Base-by-base conservation (phyloP, 129 eudicot genomes). In the Sambucus nigra region DNA sequence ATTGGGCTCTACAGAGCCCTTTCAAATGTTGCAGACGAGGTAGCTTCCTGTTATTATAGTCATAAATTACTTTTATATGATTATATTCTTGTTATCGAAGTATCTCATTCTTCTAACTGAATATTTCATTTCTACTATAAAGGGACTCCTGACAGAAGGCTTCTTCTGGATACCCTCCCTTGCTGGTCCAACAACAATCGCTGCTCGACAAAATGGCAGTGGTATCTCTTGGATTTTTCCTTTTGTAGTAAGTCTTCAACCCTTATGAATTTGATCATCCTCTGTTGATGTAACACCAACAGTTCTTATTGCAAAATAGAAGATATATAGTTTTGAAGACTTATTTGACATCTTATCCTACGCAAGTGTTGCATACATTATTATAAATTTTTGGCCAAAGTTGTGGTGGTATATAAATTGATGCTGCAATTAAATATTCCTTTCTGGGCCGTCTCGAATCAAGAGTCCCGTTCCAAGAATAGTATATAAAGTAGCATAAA, bases 161-260 rank as follows among this genome's bases (percentile, higher is more conserved):
- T 91, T 91, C 71, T 91, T 91, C 63, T 91, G 99, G 99, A 86
- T 91, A 76, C 95, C 99, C 56, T 85, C 99, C 15, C 80, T 91
- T 39, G 78, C 99, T 52, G 99, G 99, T 67, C 99, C 99, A 45
- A 91, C 99, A 8, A 91, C 94, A 17, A 14, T 91, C 67, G 94
- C 91, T 49, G 81, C 99, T 53, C 79, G 95, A 57, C 94, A 82
- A 68, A 86, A 63, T 73, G 99, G 99, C 63, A 72, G 94, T 72
- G 95, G 94, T 52, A 81, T 64, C 60, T 81, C 95, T 55, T 91
- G 95, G 99, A 89, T 91, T 59, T 91, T 91, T 32, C 99, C 95
- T 21, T 86, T 91, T 50, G 45, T 91, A 24, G 99, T 91, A 76
- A 76, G 93, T 70, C 2, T 51, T 65, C 29, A 51, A 18, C 25